Conservation (phyloP, 2,329 filamentous ascomycete genomes). For the Fusarium sp. region DNA sequence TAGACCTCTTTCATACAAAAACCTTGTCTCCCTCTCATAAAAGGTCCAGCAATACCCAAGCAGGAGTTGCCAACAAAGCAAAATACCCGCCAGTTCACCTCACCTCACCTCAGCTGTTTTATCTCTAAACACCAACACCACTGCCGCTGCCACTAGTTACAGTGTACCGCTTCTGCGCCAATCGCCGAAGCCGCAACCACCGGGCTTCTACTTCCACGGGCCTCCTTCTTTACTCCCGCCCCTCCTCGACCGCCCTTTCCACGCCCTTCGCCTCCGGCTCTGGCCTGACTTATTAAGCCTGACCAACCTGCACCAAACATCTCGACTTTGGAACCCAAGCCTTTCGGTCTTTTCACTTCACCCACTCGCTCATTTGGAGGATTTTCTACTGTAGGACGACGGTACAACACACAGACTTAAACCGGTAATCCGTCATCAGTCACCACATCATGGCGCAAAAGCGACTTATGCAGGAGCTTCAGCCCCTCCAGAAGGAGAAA, state of each 20-base stretch:
- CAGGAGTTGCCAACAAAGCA: slow-evolving; percentile 20
- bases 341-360: background rate
- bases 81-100: slow-evolving; percentile 19
- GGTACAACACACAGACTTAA: background rate
- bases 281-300: slow-evolving; percentile 44
- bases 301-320: slow-evolving; percentile 21
- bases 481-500: slow-evolving; percentile 84
- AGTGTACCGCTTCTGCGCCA: slow-evolving; percentile 13
- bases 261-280: slow-evolving; percentile 33
- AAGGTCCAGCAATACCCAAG: slow-evolving; percentile 5
- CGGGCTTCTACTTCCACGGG: slow-evolving; percentile 1
- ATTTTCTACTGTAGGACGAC: slow-evolving; percentile 2
- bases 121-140: slow-evolving; percentile 11
- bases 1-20: background rate
- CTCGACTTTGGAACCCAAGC: background rate
- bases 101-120: background rate
- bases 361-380: slow-evolving; percentile 14
- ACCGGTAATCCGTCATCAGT: background rate
- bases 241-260: slow-evolving; percentile 47
- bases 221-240: slow-evolving; percentile 4
- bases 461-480: slow-evolving; percentile 90
- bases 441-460: slow-evolving; percentile 65
- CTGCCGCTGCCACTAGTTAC: slow-evolving; percentile 7
- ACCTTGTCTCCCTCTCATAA: background rate
- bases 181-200: slow-evolving; percentile 39